These are phyloP conservation scores for Vitis hybrid DNA, from an alignment of 177 flowering plant genomes.

Conservation along the genomic window DNA sequence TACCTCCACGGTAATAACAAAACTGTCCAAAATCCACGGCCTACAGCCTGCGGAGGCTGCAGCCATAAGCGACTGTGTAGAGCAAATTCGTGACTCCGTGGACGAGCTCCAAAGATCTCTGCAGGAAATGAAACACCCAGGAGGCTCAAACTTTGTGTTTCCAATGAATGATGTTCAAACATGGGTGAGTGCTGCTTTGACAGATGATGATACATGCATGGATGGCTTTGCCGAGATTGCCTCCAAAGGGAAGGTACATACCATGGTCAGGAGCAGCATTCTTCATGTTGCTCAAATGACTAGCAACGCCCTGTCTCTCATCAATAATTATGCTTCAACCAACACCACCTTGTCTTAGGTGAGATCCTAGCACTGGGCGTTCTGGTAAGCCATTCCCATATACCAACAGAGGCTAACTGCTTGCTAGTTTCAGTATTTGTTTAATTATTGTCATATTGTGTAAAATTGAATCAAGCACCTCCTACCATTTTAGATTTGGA, in stretches of 20 bases:
- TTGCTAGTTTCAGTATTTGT: no score
- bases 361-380: not conserved
- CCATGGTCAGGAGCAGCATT: conserved; percentile 14
- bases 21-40: conserved; percentile 10
- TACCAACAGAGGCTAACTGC: no score
- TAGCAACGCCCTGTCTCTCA: conserved; percentile 46
- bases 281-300: conserved; percentile 33
- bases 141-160: conserved; percentile 3
- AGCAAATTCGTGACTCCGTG: conserved; percentile 22
- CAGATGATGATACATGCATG: conserved; percentile 41
- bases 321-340: conserved; percentile 23
- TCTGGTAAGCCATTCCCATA: not conserved
- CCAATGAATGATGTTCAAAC: conserved; percentile 33
- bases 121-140: conserved; percentile 16
- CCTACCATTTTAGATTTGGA: no score
- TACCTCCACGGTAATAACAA: conserved; percentile 8
- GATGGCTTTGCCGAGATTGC: conserved; percentile 29
- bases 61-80: conserved; percentile 37
- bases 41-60: conserved; percentile 21
- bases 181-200: conserved; percentile 47
- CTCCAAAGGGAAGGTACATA: conserved; percentile 24
- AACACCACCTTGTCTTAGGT: not conserved
- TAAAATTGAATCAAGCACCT: no score
- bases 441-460: no score
- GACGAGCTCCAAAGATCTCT: conserved; percentile 28